Evolutionary conservation across 352 stramenopile genomes (phyloP).

Genomic region (Globisporangium sylvaticum): DNA sequence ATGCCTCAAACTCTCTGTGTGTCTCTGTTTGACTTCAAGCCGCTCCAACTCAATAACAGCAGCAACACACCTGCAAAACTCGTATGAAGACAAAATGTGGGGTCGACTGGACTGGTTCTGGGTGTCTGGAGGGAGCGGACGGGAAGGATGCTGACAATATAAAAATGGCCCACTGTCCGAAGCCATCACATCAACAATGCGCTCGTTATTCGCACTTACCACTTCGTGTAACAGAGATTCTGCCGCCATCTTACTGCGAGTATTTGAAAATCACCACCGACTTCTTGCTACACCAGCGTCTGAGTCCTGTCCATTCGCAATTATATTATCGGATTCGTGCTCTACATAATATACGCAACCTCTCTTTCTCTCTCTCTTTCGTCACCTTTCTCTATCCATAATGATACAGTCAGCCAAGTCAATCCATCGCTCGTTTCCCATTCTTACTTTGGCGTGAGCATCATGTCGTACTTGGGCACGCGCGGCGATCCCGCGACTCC

Average conservation of each 20-base stretch:
- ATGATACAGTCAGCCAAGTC: background rate
- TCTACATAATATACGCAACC: background rate
- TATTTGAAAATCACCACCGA: background rate
- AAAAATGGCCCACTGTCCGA: background rate
- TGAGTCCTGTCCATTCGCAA: background rate
- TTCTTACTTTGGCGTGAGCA: conserved; percentile 17
- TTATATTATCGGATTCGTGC: background rate
- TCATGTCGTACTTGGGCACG: conserved; percentile 12
- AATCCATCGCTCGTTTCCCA: background rate
- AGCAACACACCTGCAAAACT: too few species aligned
- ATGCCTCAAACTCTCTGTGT: too few species aligned
- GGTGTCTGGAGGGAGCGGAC: background rate
- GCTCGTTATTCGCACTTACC: background rate
- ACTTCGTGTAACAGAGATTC: background rate
- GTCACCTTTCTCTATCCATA: conserved; percentile 2
- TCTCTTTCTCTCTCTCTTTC: background rate
- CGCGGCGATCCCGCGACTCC: conserved; percentile 2
- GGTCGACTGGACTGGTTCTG: background rate
- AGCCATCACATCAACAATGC: background rate
- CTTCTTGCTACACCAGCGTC: background rate
- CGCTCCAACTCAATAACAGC: too few species aligned
- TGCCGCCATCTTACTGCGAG: background rate
- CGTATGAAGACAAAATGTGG: too few species aligned
- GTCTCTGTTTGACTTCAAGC: too few species aligned
- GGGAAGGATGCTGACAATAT: background rate